Evolutionary conservation across 2,329 filamentous ascomycete species (phyloP), one percentile per base, ranked within the genome.

Genomic region (Talaromyces amestolkiae): DNA sequence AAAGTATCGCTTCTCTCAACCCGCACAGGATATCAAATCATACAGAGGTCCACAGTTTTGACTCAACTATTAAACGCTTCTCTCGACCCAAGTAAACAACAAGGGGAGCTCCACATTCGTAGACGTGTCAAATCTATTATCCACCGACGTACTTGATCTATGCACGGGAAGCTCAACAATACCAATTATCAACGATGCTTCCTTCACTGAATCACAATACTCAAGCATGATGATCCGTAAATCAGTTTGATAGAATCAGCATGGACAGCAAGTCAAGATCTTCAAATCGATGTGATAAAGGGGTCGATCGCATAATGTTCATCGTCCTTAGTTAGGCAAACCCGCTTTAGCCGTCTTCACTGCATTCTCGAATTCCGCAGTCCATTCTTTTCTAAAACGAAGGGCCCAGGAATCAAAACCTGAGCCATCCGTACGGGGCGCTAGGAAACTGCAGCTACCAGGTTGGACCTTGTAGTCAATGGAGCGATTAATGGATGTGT

Each of bases 391-490:
- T 80, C 90, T 91, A 58, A 92, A 86, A 73, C 89, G 87, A 17
- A 93, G 77, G 73, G 89, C 85, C 88, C 89, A 93, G 4, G 87
- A 87, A 76, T 91, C 88, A 33, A 91, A 76, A 19, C 41, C 65
- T 54, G 82, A 82, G 17, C 87, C 87, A 59, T 82, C 80, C 60
- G 87, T 85, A 65, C 83, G 84, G 0, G 87, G 83, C 13, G 79
- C 74, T n/a, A 76, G 64, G 54, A 81, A 76, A 37, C 76, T 72
- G 17, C 80, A 75, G 19, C 65, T 90, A 56, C 75, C 82, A 5
- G 70, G 71, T 33, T 84, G 82, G 7, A 83, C 79, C 71, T 85
- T 85, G 79, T 93, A 93, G 5, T 82, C 81, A 61, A 88, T 78
- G n/a, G 83, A 80, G 1, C 86, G 80, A 39, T 91, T 77, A 58